Base-by-base conservation (phyloP, 225 moss, liverwort and hornwort genomes). In the Pseudisothecium myosuroides region DNA sequence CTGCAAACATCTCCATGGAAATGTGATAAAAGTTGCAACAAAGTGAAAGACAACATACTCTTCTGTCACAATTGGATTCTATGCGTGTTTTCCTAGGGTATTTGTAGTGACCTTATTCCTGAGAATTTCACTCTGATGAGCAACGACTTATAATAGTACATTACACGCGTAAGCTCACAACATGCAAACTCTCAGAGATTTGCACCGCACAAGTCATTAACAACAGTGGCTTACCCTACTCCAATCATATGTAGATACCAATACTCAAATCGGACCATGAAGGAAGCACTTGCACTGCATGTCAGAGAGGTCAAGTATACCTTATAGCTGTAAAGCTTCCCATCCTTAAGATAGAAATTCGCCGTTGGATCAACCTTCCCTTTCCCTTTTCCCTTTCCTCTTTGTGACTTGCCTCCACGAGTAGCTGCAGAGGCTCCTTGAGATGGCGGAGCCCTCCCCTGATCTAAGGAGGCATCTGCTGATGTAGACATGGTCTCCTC, bases 251-350 rank as follows among this genome's bases (percentile, higher is more conserved):
- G 80, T 59, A 32, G 49, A 36, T 28, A 68, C 83, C 55, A 20
- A 85, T 45, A 76, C 24, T 26, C 78, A 73, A 90, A 83, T 66
- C 43, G 56, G 65, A 85, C 62, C 84, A 83, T 31, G 50, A 84
- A 37, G 50, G 45, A 64, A 84, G 55, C 43, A 87, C 31, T 87
- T 16, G 45, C 61, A 89, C 28, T 84, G 60, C 5, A 71, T 66
- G 56, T 76, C n/a, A n/a, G 21, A 76, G 72, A 56, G 32, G 52
- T 82, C 12, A 29, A 72, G 60, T 61, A 80, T 89, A 98, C 98
- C 94, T 98, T 98, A 88, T 96, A 97, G 71, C 88, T 98, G 81
- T 98, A 97, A 65, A 98, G 92, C 75, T 98, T 98, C 37, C 97
- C 97, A 87, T 98, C 97, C 92, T 96, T 97, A 5, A 98, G 92